Evolutionary conservation across 1,284 basidiomycete species (phyloP).

Genomic region (Cerioporus squamosus): DNA sequence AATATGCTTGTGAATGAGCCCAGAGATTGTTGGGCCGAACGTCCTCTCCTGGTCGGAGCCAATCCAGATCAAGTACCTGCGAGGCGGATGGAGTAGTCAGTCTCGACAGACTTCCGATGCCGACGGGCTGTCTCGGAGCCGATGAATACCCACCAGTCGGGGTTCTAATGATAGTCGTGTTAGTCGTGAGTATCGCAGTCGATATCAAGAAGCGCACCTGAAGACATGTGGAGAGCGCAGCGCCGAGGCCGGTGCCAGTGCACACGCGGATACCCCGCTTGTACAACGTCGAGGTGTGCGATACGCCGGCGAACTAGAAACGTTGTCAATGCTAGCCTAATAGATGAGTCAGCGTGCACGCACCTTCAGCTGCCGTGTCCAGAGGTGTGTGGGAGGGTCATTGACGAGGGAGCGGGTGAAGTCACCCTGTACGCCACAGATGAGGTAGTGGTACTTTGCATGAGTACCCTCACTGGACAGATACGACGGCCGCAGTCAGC

Average conservation of each 20-base stretch:
- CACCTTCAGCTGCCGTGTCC: conserved; percentile 72
- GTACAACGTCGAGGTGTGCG: conserved; percentile 48
- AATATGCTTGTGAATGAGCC: conserved; percentile 56
- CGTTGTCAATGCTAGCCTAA: conserved; percentile 3
- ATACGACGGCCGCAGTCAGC: conserved; percentile 18
- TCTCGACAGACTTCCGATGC: not conserved
- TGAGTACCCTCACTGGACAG: conserved; percentile 58
- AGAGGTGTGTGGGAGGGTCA: conserved; percentile 64
- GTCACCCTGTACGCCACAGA: conserved; percentile 74
- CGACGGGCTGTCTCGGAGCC: not conserved
- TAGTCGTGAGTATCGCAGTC: not conserved
- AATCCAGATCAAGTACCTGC: conserved; percentile 68
- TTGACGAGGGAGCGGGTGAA: conserved; percentile 67
- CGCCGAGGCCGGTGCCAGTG: conserved; percentile 48
- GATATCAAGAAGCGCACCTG: conserved; percentile 27
- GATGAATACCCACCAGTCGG: conserved; percentile 53
- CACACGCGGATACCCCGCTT: conserved; percentile 49
- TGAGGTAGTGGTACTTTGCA: conserved; percentile 68
- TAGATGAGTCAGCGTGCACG: conserved; percentile 2
- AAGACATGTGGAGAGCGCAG: conserved; percentile 48
- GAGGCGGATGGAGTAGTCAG: not conserved
- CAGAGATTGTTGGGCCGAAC: conserved; percentile 46
- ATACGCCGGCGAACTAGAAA: conserved; percentile 44
- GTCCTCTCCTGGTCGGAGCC: conserved; percentile 50
- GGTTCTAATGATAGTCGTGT: conserved; percentile 42